phyloP scores from a whole-genome alignment of 140 eudicot species.

The Stevia rebaudiana region DNA sequence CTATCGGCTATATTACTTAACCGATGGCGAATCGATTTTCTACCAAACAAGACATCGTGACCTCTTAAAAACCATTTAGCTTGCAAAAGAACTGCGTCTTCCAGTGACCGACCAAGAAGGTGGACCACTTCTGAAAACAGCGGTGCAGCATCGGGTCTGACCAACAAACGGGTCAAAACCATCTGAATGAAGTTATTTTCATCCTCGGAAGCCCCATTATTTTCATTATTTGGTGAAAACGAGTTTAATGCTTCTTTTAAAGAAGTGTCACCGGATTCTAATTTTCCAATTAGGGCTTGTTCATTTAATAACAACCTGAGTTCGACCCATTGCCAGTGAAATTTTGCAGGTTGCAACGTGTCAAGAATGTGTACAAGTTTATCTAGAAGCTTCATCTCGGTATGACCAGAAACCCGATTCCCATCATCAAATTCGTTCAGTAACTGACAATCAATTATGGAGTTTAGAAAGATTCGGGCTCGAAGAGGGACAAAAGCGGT shows the following conservation, averaged over 20 bases:
- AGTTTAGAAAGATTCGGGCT: conserved; percentile 72
- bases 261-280: conserved; percentile 53
- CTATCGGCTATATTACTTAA: conserved; percentile 63
- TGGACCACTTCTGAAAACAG: conserved; percentile 82
- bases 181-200: conserved; percentile 73
- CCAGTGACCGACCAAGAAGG: conserved; percentile 79
- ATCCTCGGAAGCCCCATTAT: conserved; percentile 55
- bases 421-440: conserved; percentile 55
- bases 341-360: conserved; percentile 87
- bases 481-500: conserved; percentile 77
- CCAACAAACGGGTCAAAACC: conserved; percentile 75
- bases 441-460: conserved; percentile 71
- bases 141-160: conserved; percentile 95
- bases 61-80: conserved; percentile 91
- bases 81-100: conserved; percentile 71
- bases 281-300: conserved; percentile 65
- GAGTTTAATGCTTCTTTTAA: conserved; percentile 67
- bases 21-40: conserved; percentile 83
- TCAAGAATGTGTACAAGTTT: conserved; percentile 77
- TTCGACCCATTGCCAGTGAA: conserved; percentile 99
- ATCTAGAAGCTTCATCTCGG: conserved; percentile 62
- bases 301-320: conserved; percentile 74
- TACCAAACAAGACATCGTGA: conserved; percentile 75
- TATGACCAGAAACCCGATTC: conserved; percentile 40
- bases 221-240: conserved; percentile 58